These are phyloP conservation scores for Mortierella alpina DNA, from an alignment of 192 early-diverging fungal genomes.

Conservation along the genomic window DNA sequence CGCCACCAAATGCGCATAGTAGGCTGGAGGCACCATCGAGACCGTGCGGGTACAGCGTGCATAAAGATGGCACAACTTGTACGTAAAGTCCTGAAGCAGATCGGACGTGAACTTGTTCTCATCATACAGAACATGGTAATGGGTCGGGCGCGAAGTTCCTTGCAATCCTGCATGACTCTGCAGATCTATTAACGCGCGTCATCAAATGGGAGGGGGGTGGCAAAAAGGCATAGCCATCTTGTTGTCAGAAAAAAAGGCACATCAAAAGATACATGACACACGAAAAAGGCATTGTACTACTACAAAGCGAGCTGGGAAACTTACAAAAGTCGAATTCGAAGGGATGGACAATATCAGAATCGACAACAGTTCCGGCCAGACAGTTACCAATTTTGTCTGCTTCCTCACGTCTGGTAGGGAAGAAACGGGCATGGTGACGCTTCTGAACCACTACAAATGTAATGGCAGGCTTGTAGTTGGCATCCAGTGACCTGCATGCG, in stretches of 20 bases:
- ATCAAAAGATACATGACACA: neutral
- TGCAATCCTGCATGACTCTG: constrained; percentile 93
- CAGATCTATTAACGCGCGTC: constrained; percentile 51
- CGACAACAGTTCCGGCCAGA: constrained; percentile 84
- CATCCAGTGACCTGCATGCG: constrained; percentile 72
- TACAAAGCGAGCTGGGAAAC: no score
- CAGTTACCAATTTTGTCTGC: constrained; percentile 85
- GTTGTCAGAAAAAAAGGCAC: neutral
- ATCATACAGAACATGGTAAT: constrained; percentile 93
- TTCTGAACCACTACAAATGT: constrained; percentile 91
- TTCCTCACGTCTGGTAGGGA: constrained; percentile 71
- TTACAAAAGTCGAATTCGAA: constrained; percentile 83
- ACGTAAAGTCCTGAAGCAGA: constrained; percentile 87
- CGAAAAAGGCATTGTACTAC: neutral
- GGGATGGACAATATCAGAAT: constrained; percentile 79
- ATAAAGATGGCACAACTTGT: constrained; percentile 93
- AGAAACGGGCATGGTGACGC: constrained; percentile 90
- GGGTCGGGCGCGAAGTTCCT: constrained; percentile 91
- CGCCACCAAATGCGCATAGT: constrained; percentile 93
- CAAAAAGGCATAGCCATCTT: no score
- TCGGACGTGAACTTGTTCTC: constrained; percentile 86
- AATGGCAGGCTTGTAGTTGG: constrained; percentile 78
- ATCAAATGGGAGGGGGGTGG: no score
- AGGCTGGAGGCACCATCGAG: constrained; percentile 87
- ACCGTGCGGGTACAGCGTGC: constrained; percentile 91